phyloP scores from a whole-genome alignment of 2,329 filamentous ascomycete genomes.

The Emergomyces africanus region DNA sequence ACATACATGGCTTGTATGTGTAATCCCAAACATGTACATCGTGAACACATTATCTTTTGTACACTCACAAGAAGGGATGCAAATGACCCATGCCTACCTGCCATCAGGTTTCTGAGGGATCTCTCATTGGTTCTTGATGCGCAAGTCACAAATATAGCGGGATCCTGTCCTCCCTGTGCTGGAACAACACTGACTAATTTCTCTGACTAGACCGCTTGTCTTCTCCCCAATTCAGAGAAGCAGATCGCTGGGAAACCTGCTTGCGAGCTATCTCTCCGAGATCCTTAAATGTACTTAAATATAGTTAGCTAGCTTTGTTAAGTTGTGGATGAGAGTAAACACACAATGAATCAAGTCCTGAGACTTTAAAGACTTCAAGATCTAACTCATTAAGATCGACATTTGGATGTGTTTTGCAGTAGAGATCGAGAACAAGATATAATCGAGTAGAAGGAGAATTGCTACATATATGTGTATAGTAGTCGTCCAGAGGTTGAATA shows the following conservation, averaged over 20 bases:
- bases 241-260: conserved; percentile 12
- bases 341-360: conserved; percentile 14
- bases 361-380: conserved; percentile 18
- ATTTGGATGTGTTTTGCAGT: conserved; percentile 17
- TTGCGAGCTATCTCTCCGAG: conserved; percentile 9
- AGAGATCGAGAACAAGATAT: conserved; percentile 19
- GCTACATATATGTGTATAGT: conserved; percentile 16
- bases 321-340: conserved; percentile 7
- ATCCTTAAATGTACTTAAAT: conserved; percentile 9
- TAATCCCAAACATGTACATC: conserved; percentile 4
- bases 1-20: conserved; percentile 4
- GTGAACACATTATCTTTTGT: conserved; percentile 7
- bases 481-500: conserved; percentile 13
- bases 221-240: conserved; percentile 15
- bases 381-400: conserved; percentile 14
- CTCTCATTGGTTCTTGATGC: conserved; percentile 13
- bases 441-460: conserved; percentile 16
- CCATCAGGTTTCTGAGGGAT: conserved; percentile 14
- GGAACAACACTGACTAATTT: conserved; percentile 15
- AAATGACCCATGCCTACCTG: conserved; percentile 9
- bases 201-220: conserved; percentile 14
- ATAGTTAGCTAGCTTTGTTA: conserved; percentile 7
- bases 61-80: conserved; percentile 6
- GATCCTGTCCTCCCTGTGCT: conserved; percentile 14
- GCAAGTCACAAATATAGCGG: conserved; percentile 15